Base-by-base conservation (phyloP, 306 rosid species). In the Malus fusca region DNA sequence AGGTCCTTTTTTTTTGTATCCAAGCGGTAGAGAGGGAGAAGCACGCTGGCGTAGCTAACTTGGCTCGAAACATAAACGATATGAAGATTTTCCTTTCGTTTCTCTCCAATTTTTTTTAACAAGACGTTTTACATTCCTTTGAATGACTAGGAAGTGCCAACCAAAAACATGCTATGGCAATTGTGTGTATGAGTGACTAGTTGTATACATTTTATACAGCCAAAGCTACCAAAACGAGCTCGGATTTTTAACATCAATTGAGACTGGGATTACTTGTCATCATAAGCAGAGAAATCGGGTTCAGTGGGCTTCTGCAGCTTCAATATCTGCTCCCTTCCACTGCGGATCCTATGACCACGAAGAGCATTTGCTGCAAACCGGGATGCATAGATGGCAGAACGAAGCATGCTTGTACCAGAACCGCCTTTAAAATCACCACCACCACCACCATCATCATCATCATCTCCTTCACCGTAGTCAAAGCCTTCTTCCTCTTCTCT, bases 361-460 rank as follows among this genome's bases (percentile, higher is more conserved):
- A 91, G 88, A 5, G 91, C 91, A 56, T 86, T 92, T 30, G 90
- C 90, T 48, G 95, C 98, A 69, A 94, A 91, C 4, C 90, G 90
- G 53, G 98, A 88, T 21, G 93, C 96, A 8, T 74, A 73, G 40
- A 90, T 56, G 22, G 98, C 81, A 18, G 98, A 71, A 19, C 84
- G 85, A 33, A 92, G 55, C n/a, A 53, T 51, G 0, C 89, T 35
- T 65, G 87, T 70, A 25, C 75, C 18, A 9, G 48, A 66, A 53
- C 60, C 2, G 6, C 59, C 58, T 22, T 9, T 19, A 22, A 7
- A 35, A 72, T 1, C 66, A 56, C 51, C 59, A 76, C 77, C 66
- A 55, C 51, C 59, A 76, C 75, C 76, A 26, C 14, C 53, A 22
- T 59, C n/a, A 11, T 69, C 84, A 65, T 66, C 76, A 44, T 72